Percentiles rank a stretch among this genome's conserved stretches.
phyloP scores from a whole-genome alignment of 2,329 filamentous ascomycete species.

The Aspergillus aculeatinus region DNA sequence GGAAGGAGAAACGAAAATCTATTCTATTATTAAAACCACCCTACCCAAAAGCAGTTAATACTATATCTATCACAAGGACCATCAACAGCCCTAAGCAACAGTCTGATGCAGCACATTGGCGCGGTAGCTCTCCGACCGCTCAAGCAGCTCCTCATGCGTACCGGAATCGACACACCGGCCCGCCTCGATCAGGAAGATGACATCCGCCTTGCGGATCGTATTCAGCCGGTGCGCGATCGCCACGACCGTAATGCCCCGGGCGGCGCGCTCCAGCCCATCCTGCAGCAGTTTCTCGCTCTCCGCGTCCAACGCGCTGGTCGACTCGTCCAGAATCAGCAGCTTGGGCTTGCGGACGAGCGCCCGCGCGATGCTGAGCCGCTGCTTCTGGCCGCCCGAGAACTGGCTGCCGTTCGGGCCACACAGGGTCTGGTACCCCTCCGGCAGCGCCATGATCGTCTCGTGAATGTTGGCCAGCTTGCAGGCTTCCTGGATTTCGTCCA shows the following conservation, averaged over 20 bases:
- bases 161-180: slow-evolving; percentile 51
- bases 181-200: slow-evolving; percentile 66
- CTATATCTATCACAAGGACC: too few relatives aligned
- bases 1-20: too few relatives aligned
- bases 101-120: slow-evolving; percentile 51
- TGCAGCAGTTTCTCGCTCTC: slow-evolving; percentile 53
- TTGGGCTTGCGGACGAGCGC: slow-evolving; percentile 56
- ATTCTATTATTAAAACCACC: too few relatives aligned
- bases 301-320: slow-evolving; percentile 58
- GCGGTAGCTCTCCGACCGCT: slow-evolving; percentile 51
- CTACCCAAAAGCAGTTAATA: too few relatives aligned
- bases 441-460: slow-evolving; percentile 62
- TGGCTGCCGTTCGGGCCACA: slow-evolving; percentile 56
- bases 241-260: slow-evolving; percentile 38
- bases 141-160: slow-evolving; percentile 50
- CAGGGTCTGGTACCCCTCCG: slow-evolving; percentile 64
- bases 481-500: slow-evolving; percentile 64
- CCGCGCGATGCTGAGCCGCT: slow-evolving; percentile 58
- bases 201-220: slow-evolving; percentile 62
- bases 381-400: slow-evolving; percentile 59
- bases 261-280: slow-evolving; percentile 36
- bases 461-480: slow-evolving; percentile 70
- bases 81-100: neutral
- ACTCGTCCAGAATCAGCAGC: slow-evolving; percentile 59
- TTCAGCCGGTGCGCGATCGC: slow-evolving; percentile 45